These are phyloP conservation scores for Elsinoe necatrix DNA, from an alignment of 2,329 filamentous ascomycete species.

Conservation along the genomic window DNA sequence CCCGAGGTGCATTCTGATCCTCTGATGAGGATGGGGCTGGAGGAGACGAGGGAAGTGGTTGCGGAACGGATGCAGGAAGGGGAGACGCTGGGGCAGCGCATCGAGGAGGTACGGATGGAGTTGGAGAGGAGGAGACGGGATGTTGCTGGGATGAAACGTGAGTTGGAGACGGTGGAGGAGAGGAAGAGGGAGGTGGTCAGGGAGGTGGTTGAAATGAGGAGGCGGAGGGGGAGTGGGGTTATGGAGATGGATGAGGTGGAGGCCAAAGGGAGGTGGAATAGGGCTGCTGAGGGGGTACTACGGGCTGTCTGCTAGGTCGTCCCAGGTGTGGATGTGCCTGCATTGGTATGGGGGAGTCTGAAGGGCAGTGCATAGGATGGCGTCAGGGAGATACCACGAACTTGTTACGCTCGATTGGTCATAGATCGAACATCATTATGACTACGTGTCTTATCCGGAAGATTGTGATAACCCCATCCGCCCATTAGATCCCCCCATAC, in stretches of 20 bases:
- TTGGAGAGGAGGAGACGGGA: slow-evolving; percentile 59
- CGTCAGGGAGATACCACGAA: no score
- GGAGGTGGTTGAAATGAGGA: slow-evolving; percentile 62
- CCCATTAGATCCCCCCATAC: background rate
- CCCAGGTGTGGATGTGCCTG: background rate
- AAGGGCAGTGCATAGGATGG: background rate
- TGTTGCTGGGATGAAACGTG: slow-evolving; percentile 56
- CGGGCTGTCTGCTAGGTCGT: slow-evolving; percentile 41
- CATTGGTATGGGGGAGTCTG: background rate
- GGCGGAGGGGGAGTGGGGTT: slow-evolving; percentile 54
- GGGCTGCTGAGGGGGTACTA: slow-evolving; percentile 56
- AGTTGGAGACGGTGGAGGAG: slow-evolving; percentile 59
- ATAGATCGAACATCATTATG: background rate
- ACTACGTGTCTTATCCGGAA: background rate
- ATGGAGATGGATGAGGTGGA: slow-evolving; percentile 62
- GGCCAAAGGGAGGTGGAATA: slow-evolving; percentile 66
- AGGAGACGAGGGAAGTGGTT: slow-evolving; percentile 35
- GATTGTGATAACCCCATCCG: background rate
- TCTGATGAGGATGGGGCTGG: slow-evolving; percentile 36
- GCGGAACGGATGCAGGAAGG: slow-evolving; percentile 35
- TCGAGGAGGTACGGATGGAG: slow-evolving; percentile 48
- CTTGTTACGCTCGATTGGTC: background rate
- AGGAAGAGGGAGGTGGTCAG: slow-evolving; percentile 57
- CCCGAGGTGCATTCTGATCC: slow-evolving; percentile 32
- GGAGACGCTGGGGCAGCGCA: slow-evolving; percentile 35